phyloP scores from a whole-genome alignment of 1,284 basidiomycete species.

The Lentinula novae-zelandiae region DNA sequence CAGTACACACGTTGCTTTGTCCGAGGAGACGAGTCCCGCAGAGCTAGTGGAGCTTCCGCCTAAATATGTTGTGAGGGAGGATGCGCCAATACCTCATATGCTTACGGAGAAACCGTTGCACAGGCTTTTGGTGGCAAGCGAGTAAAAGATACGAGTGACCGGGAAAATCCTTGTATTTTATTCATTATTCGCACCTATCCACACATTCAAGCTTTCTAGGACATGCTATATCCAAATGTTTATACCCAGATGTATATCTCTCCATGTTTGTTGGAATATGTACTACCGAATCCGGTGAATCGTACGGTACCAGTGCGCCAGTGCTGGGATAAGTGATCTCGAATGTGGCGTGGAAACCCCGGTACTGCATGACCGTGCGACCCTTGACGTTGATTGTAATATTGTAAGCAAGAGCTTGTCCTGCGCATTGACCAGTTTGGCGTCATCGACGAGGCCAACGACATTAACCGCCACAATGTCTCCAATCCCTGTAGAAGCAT shows the following conservation, averaged over 20 bases:
- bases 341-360: neutral
- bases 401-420: neutral
- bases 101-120: neutral
- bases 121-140: neutral
- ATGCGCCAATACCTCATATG: neutral
- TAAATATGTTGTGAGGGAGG: neutral
- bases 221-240: too few species aligned
- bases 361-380: neutral
- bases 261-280: too few species aligned
- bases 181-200: too few species aligned
- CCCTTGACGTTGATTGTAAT: neutral
- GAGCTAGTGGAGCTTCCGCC: slow-evolving; percentile 7
- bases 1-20: neutral
- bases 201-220: too few species aligned
- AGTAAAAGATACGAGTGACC: too few species aligned
- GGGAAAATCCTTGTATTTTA: too few species aligned
- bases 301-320: too few species aligned
- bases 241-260: too few species aligned
- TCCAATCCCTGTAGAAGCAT: neutral
- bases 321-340: neutral
- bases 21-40: too few species aligned
- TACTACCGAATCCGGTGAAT: too few species aligned
- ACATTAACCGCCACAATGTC: slow-evolving; percentile 1
- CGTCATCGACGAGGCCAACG: slow-evolving; percentile 9
- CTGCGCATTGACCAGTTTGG: slow-evolving; percentile 17